Conservation (phyloP, 2,329 filamentous ascomycete genomes). For the Colletotrichum chrysophilum region DNA sequence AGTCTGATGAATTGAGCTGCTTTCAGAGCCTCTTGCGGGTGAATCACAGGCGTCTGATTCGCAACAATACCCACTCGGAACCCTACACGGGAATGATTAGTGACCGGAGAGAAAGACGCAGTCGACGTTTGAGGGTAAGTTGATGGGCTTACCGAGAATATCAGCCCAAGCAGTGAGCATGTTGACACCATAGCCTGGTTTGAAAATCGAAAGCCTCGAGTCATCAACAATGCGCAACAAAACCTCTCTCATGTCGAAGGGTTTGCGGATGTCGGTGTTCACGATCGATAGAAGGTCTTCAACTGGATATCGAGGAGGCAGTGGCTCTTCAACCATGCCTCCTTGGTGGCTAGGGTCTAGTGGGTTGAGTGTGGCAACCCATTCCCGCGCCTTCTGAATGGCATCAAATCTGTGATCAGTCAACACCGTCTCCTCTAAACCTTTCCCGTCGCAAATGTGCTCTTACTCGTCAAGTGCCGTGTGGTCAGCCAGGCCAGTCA, state of each 20-base stretch:
- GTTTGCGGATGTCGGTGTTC: slow-evolving; percentile 25
- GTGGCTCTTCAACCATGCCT: background rate
- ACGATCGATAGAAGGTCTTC: background rate
- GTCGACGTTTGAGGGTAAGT: background rate
- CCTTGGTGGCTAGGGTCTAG: background rate
- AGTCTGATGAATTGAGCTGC: background rate
- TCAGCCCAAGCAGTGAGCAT: slow-evolving; percentile 24
- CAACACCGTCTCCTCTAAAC: background rate
- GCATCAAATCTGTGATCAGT: background rate
- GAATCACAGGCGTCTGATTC: background rate
- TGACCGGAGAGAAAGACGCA: background rate
- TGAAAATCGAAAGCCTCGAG: slow-evolving; percentile 37
- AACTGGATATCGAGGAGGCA: background rate
- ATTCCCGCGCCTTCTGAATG: background rate
- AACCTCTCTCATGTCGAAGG: slow-evolving; percentile 30
- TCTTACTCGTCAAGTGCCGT: background rate
- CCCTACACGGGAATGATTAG: background rate
- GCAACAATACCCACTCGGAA: background rate
- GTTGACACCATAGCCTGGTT: slow-evolving; percentile 37
- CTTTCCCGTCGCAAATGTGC: background rate
- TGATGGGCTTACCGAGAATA: background rate
- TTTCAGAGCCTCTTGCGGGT: background rate
- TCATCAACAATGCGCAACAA: slow-evolving; percentile 41
- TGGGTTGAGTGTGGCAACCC: background rate
- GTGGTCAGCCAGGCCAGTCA: background rate